These are phyloP conservation scores for Puccinia coronata DNA, from an alignment of 1,284 basidiomycete genomes.

Conservation along the genomic window DNA sequence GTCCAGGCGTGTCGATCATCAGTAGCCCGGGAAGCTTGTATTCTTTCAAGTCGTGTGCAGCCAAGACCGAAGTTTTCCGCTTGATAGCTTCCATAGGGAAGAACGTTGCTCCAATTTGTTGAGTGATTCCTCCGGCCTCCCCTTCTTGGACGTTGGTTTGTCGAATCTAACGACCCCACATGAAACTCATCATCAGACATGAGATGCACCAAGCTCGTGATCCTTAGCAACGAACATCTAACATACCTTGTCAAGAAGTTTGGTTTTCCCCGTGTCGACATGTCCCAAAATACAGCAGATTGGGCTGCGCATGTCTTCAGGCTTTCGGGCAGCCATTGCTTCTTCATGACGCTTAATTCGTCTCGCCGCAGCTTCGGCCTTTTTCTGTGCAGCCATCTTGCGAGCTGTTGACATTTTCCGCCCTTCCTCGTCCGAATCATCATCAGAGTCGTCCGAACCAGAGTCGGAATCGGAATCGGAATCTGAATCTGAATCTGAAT, in stretches of 20 bases:
- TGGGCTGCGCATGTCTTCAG: slow-evolving; percentile 88
- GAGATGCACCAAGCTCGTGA: neutral
- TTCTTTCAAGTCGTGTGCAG: slow-evolving; percentile 79
- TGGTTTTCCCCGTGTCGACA: slow-evolving; percentile 99
- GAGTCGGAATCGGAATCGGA: slow-evolving; percentile 60
- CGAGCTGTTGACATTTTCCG: slow-evolving; percentile 59
- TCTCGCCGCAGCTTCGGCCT: slow-evolving; percentile 79
- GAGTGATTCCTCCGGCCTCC: slow-evolving; percentile 99
- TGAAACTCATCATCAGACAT: neutral
- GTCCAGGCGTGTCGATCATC: slow-evolving; percentile 97
- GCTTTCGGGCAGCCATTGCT: slow-evolving; percentile 81
- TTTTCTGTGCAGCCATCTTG: slow-evolving; percentile 71
- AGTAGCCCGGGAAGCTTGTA: slow-evolving; percentile 97
- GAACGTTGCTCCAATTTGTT: slow-evolving; percentile 99
- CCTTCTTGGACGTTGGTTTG: slow-evolving; percentile 99
- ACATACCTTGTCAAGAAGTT: slow-evolving; percentile 87
- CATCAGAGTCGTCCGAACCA: slow-evolving; percentile 62
- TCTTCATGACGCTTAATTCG: slow-evolving; percentile 79
- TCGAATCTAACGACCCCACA: slow-evolving; percentile 68
- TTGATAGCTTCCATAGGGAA: slow-evolving; percentile 97
- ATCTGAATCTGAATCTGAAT: slow-evolving; percentile 59
- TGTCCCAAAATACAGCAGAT: slow-evolving; percentile 99
- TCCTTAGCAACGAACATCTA: neutral
- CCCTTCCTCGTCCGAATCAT: slow-evolving; percentile 63
- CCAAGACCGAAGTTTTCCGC: slow-evolving; percentile 86